Percentiles rank a stretch among this genome's conserved stretches.
These are phyloP conservation scores for Hygrocybe coccinea DNA, from an alignment of 768 basidiomycete genomes.

Conservation along the genomic window DNA sequence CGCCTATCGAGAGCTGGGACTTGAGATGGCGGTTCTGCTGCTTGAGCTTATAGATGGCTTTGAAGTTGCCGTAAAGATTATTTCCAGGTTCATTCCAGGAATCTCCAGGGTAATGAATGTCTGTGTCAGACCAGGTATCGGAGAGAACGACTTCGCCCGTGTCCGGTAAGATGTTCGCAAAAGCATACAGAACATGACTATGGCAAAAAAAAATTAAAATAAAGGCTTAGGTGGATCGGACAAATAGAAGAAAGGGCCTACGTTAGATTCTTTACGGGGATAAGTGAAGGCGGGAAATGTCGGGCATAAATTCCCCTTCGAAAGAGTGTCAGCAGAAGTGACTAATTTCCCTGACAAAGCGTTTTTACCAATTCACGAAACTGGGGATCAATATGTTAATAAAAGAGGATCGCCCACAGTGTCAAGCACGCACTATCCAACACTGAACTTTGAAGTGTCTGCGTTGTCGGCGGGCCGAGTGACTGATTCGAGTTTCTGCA, in stretches of 20 bases:
- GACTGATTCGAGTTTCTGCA: neutral
- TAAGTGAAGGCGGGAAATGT: conserved; percentile 81
- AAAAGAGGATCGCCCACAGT: conserved; percentile 4
- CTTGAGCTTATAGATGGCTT: conserved; percentile 88
- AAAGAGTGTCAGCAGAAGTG: conserved; percentile 5
- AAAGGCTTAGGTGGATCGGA: neutral
- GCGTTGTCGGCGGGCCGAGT: conserved; percentile 1
- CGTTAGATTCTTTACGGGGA: conserved; percentile 85
- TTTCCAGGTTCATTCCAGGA: conserved; percentile 88
- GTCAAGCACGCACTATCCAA: conserved; percentile 62
- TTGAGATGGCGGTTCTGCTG: conserved; percentile 77
- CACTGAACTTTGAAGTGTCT: conserved; percentile 50
- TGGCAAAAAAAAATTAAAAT: conserved; percentile 6
- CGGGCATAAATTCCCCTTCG: conserved; percentile 91
- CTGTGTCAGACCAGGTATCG: conserved; percentile 92
- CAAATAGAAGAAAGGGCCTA: conserved; percentile 33
- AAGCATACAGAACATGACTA: conserved; percentile 88
- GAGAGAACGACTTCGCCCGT: conserved; percentile 85
- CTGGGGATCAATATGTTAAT: conserved; percentile 34
- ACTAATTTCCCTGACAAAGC: conserved; percentile 6
- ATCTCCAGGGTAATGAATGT: conserved; percentile 94
- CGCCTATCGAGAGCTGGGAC: conserved; percentile 84
- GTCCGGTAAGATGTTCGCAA: conserved; percentile 81
- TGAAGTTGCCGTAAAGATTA: conserved; percentile 95
- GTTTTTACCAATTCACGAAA: conserved; percentile 68